These are phyloP conservation scores for Lichtheimia ornata DNA, from an alignment of 371 early-diverging fungal genomes.

Conservation along the genomic window DNA sequence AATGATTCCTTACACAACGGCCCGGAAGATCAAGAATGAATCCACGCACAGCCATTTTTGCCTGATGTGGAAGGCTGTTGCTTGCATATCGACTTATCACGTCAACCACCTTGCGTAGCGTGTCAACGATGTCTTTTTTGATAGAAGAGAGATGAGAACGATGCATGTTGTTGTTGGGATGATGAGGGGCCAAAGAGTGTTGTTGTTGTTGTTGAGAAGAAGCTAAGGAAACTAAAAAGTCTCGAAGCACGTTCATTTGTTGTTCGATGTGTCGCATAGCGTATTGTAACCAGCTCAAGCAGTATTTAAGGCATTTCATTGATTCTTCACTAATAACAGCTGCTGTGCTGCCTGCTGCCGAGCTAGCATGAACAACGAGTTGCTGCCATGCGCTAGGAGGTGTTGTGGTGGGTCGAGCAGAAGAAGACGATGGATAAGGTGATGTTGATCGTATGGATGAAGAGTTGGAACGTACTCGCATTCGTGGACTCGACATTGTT, in stretches of 20 bases:
- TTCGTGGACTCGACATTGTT: neutral
- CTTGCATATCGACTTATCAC: constrained; percentile 87
- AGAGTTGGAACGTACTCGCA: neutral
- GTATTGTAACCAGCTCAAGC: constrained; percentile 83
- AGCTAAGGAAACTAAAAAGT: constrained; percentile 62
- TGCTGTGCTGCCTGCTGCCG: constrained; percentile 70
- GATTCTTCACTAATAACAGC: constrained; percentile 79
- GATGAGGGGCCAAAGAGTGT: neutral
- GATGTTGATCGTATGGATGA: constrained; percentile 25
- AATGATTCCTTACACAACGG: constrained; percentile 63
- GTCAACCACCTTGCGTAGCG: constrained; percentile 84
- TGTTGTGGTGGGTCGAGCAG: constrained; percentile 4
- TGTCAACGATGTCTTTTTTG: constrained; percentile 82
- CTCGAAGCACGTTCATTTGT: constrained; percentile 72
- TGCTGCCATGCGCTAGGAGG: constrained; percentile 61
- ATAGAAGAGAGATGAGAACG: constrained; percentile 51
- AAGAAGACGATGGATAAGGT: constrained; percentile 19
- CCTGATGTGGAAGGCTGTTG: constrained; percentile 82
- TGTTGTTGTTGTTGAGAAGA: constrained; percentile 17
- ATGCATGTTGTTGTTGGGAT: constrained; percentile 1
- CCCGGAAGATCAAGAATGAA: constrained; percentile 85
- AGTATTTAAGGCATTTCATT: constrained; percentile 76
- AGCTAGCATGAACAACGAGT: constrained; percentile 66
- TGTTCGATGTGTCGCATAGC: constrained; percentile 80
- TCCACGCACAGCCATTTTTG: constrained; percentile 79